phyloP scores from a whole-genome alignment of 768 basidiomycete species.

The Pisolithus microcarpus region DNA sequence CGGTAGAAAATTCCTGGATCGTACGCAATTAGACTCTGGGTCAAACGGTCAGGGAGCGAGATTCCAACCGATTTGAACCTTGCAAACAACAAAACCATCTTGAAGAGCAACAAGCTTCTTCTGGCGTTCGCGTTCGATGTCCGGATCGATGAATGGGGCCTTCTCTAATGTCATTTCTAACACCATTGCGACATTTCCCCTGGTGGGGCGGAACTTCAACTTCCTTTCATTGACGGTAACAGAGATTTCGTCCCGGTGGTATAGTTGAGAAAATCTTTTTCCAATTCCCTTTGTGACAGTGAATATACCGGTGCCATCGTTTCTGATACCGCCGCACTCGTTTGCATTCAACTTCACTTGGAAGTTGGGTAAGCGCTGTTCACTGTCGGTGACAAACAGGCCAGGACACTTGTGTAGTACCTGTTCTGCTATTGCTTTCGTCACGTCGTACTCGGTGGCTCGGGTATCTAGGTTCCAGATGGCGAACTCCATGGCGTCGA shows the following conservation, averaged over 20 bases:
- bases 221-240: conserved; percentile 37
- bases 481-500: too few species aligned
- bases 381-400: conserved; percentile 16
- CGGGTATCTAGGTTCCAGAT: too few species aligned
- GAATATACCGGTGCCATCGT: conserved; percentile 45
- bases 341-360: conserved; percentile 27
- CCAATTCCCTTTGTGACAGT: conserved; percentile 29
- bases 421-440: conserved; percentile 39
- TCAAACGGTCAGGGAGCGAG: conserved; percentile 1
- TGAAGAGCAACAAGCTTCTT: conserved; percentile 38
- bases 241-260: conserved; percentile 30
- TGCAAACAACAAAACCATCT: conserved; percentile 46
- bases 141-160: conserved; percentile 49
- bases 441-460: conserved; percentile 11
- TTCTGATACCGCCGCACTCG: conserved; percentile 41
- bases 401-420: conserved; percentile 43
- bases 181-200: conserved; percentile 2
- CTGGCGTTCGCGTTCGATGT: conserved; percentile 43
- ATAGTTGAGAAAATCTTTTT: conserved; percentile 39
- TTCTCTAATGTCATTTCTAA: conserved; percentile 38
- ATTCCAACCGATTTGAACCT: conserved; percentile 59
- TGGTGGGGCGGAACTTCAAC: conserved; percentile 24
- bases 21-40: background rate
- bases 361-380: conserved; percentile 48
- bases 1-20: conserved; percentile 24